Evolutionary conservation across 768 basidiomycete genomes (phyloP).

Genomic region (Phanerodontia chrysosporium): DNA sequence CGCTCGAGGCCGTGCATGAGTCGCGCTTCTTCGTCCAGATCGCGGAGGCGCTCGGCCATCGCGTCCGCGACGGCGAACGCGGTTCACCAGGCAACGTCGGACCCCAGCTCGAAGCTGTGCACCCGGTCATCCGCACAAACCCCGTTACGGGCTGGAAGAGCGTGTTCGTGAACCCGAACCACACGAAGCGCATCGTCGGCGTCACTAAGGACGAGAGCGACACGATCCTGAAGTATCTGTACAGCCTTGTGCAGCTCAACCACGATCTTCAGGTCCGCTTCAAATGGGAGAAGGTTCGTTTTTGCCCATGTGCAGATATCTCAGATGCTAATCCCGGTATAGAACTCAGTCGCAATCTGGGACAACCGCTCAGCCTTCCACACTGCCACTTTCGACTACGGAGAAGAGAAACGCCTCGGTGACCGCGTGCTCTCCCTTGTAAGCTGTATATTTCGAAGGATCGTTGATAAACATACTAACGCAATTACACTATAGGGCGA

Average conservation of each 20-base stretch:
- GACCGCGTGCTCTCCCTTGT: constrained; percentile 29
- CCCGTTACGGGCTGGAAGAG: constrained; percentile 31
- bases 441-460: background rate
- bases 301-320: constrained; percentile 16
- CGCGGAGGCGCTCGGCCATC: constrained; percentile 8
- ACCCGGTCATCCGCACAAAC: constrained; percentile 29
- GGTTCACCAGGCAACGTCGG: constrained; percentile 14
- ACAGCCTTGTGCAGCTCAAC: constrained; percentile 16
- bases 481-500: too few relatives aligned
- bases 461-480: too few relatives aligned
- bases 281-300: constrained; percentile 28
- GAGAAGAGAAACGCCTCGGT: constrained; percentile 24
- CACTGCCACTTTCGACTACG: constrained; percentile 34
- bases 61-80: constrained; percentile 12
- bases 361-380: constrained; percentile 30
- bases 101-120: constrained; percentile 19
- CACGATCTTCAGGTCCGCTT: constrained; percentile 33
- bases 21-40: constrained; percentile 13
- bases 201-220: constrained; percentile 31
- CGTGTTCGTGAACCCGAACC: constrained; percentile 29
- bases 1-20: constrained; percentile 14
- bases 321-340: background rate
- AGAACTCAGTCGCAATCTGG: constrained; percentile 18
- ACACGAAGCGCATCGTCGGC: constrained; percentile 31
- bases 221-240: constrained; percentile 29